Evolutionary conservation across 768 basidiomycete genomes (phyloP), one percentile per base, ranked within the genome.

Genomic region (Suillus clintonianus): DNA sequence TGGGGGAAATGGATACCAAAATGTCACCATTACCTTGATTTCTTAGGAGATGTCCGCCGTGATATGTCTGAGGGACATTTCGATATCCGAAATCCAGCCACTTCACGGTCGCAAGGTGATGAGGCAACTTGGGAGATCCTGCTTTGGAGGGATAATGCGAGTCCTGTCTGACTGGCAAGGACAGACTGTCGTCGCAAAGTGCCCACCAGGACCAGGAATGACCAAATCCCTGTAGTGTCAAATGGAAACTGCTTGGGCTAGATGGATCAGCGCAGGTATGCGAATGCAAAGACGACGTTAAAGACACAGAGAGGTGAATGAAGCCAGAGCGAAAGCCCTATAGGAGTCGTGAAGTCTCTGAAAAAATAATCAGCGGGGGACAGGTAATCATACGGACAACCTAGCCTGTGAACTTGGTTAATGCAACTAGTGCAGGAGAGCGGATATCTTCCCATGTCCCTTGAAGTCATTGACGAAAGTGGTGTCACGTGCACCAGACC

Each of bases 121-220:
- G 86, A 42, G 93, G 89, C 69, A 98, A 89, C 77, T 97, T 97
- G 14, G 92, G 92, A 0, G 94, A 91, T 14, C 89, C 82, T 1
- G 83, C 83, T 32, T 89, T 86, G 48, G 81, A 80, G 2, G 89
- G 89, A 76, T 91, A 95, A 54, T 91, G 87, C 14, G 81, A 83
- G n/a, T 95, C 96, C 71, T 96, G 93, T 10, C 94, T 88, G 51
- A 95, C 90, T 1, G 95, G 95, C 10, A 97, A 80, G 1, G 92
- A 89, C 64, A 94, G 78, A 11, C 82, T 82, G 59, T 87, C 82
- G 70, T 95, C 90, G 70, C 97, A 99, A 4, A 95, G 79, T 43
- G 82, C 81, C 86, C 92, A 96, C 96, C 95, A 97, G 1, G 89
- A 84, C 85, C 90, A 93, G 78, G 98, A 99, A 74, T 95, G 92